phyloP scores from a whole-genome alignment of 2,329 filamentous ascomycete species.

The Boeremia lycopersici region DNA sequence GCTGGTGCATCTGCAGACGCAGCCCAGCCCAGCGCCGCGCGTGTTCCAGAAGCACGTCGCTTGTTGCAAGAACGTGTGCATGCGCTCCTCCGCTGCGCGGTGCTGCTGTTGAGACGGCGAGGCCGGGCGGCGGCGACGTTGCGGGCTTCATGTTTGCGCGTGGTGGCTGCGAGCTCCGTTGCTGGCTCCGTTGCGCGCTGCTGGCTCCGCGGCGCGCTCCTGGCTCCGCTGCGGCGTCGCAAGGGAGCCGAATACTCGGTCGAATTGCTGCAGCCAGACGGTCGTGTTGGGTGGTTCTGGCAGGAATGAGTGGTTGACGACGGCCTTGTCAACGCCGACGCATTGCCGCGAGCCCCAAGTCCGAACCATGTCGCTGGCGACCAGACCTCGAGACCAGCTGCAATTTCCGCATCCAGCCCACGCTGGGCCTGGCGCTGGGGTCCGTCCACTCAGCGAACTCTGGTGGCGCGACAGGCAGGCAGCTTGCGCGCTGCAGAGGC shows the following conservation, averaged over 20 bases:
- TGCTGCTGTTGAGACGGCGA: conserved; percentile 7
- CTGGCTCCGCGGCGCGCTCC: neutral
- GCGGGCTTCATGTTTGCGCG: conserved; percentile 4
- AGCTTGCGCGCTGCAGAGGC: conserved; percentile 14
- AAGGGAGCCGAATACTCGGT: conserved; percentile 1
- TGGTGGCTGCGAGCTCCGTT: too few species aligned
- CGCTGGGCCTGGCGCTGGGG: neutral
- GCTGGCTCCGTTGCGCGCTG: neutral
- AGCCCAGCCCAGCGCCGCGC: conserved; percentile 3
- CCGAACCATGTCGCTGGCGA: neutral
- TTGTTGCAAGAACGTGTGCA: conserved; percentile 4
- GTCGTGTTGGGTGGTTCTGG: neutral
- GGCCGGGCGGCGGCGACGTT: conserved; percentile 10
- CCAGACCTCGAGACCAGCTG: conserved; percentile 1
- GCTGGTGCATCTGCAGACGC: conserved; percentile 14
- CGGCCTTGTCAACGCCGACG: conserved; percentile 5
- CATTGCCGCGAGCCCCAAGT: neutral
- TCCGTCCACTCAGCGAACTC: conserved; percentile 4
- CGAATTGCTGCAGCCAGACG: neutral
- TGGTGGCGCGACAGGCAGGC: conserved; percentile 1
- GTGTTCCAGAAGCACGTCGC: conserved; percentile 15
- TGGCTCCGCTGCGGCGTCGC: neutral
- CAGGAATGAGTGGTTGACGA: conserved; percentile 17
- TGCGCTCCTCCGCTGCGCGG: conserved; percentile 9
- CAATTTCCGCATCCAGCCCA: conserved; percentile 10